Evolutionary conservation across 1,284 basidiomycete genomes (phyloP), one percentile per base, ranked within the genome.

Genomic region (Cryptococcus sp.): DNA sequence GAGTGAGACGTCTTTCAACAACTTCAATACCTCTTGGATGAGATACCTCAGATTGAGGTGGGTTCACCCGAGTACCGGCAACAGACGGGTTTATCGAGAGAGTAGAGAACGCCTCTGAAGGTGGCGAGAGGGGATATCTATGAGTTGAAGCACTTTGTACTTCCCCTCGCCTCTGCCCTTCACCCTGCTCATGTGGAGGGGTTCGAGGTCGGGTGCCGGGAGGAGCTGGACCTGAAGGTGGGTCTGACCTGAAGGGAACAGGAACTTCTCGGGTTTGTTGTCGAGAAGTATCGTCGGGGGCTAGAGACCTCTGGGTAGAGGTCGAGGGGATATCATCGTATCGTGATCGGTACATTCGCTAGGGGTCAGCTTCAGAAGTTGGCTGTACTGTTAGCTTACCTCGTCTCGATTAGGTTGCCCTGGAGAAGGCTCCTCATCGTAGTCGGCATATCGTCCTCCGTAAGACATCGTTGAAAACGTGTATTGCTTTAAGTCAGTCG

Each of bases 381-480:
- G 11, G 28, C 4, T 5, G 4, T 11, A 4, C 11, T 28, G 28
- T 28, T 28, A 39, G 36, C 36, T 39, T 39, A 39, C 36, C 14
- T 19, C 18, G 5, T 39, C 36, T 39, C 36, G 14, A 16, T 5
- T 5, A 39, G 36, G 7, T n/a, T n/a, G 36, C 14, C 16, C 16
- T 14, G 7, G 46, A 18, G 14, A 39, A 4, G 14, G 16, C 23
- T 56, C 55, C 22, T 56, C 55, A 41, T 56, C 50, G 24, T 42
- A 37, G 16, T 52, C 48, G 23, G 49, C 45, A 42, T 56, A 56
- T 42, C 55, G 50, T 41, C 39, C 36, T 18, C 23, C 19, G 22
- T 23, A 24, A 3, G 48, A 48, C 55, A 56, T 56, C 14, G 21
- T 50, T 45, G 36, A 39, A 19, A 7, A 19, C 16, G 14, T 39